Conservation (phyloP, 768 basidiomycete species). For the Pluteus cervinus region DNA sequence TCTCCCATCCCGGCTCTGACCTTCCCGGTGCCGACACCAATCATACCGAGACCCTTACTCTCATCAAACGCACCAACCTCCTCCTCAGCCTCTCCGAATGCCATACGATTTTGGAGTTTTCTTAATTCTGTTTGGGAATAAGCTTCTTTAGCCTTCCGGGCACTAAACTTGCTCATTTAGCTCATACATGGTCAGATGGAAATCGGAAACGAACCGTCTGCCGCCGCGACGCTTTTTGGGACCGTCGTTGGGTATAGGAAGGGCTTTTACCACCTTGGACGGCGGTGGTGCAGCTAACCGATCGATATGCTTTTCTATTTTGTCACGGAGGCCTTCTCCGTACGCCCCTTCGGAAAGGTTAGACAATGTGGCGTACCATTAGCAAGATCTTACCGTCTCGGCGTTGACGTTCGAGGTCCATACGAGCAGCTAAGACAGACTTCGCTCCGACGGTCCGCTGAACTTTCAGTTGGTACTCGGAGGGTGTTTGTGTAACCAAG, state of each 20-base stretch:
- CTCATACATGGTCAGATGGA: slow-evolving; percentile 1
- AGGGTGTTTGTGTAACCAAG: slow-evolving; percentile 75
- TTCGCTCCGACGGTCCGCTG: slow-evolving; percentile 95
- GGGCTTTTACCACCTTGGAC: slow-evolving; percentile 85
- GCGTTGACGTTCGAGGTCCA: slow-evolving; percentile 84
- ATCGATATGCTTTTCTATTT: slow-evolving; percentile 91
- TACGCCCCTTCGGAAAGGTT: slow-evolving; percentile 50
- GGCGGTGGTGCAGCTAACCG: slow-evolving; percentile 91
- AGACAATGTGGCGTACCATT: not conserved
- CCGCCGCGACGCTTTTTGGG: slow-evolving; percentile 95
- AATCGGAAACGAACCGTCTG: slow-evolving; percentile 57
- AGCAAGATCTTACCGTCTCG: slow-evolving; percentile 58
- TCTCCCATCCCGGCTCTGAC: slow-evolving; percentile 86
- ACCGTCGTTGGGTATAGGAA: slow-evolving; percentile 92
- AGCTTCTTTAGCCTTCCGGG: slow-evolving; percentile 97
- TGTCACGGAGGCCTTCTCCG: slow-evolving; percentile 73
- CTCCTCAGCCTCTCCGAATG: slow-evolving; percentile 91
- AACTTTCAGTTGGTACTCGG: slow-evolving; percentile 86
- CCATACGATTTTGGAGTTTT: slow-evolving; percentile 96
- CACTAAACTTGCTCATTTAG: slow-evolving; percentile 38
- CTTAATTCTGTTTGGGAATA: slow-evolving; percentile 95
- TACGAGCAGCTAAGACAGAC: slow-evolving; percentile 81
- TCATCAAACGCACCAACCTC: slow-evolving; percentile 96
- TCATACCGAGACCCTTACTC: slow-evolving; percentile 98
- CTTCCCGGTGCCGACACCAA: slow-evolving; percentile 81